Base-by-base conservation (phyloP, 2,329 filamentous ascomycete species). In the Aspergillus sp. region DNA sequence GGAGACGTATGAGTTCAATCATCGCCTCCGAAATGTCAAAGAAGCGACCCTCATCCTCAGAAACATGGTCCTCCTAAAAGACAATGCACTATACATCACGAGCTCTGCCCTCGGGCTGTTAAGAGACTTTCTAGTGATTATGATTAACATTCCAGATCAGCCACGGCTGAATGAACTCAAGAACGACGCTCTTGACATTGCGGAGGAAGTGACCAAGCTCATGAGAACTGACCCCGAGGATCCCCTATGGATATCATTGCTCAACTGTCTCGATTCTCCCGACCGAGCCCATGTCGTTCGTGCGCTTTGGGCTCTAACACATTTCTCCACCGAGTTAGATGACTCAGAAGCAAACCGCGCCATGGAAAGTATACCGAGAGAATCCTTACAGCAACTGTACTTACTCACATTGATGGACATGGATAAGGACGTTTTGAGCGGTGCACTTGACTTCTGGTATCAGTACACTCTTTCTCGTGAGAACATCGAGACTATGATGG, bases 11-110 rank as follows among this genome's bases (percentile, higher is more conserved):
- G 82, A 87, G 5, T 90, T 89, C 64, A 82, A 85, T 13, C 87
- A 92, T 61, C 80, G 83, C 42, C 80, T 98, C 59, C 84, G 89
- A 12, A 85, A 91, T 63, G 83, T 96, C 61, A 93, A 89, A 22
- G 93, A 98, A 74, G 92, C 95, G 2, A 87, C 89, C 19, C 79
- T 98, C 47, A 93, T 96, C 17, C 81, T 98, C 44, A 86, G 95
- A 51, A 99, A 99, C 73, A 97, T 99, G 92, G 88, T 93, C n/a
- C 90, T 96, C 74, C 80, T 97, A 19, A 85, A 88, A 20, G 92
- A 96, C 61, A 99, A 99, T 70, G 93, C 93, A 0, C 77, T 83
- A 22, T 95, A 92, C 71, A 83, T 96, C 67, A 84, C 91, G 5
- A 86, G 89, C 22, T 86, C 93, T 59, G 85, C 85, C 15, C 69